Base-by-base conservation (phyloP, 257 asterid species). In the Penstemon eatonii region DNA sequence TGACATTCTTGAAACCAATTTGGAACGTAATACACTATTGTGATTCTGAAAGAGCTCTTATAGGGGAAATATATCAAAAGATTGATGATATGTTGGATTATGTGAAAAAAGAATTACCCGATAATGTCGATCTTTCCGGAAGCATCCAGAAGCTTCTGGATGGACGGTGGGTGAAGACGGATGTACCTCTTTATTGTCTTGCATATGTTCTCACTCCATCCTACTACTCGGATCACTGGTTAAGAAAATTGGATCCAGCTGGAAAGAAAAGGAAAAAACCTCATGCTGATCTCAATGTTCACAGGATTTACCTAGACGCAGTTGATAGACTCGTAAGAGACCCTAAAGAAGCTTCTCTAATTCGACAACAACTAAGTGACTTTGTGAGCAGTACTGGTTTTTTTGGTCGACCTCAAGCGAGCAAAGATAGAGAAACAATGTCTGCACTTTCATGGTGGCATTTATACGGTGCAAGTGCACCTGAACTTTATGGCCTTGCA, bases 371-470 rank as follows among this genome's bases (percentile, higher is more conserved):
- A 56, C 42, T 68, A 15, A 57, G 66, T 45, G 73, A 57, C 4
- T 68, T 68, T 37, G 45, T 65, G 0, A 15, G 65, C 33, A 18
- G 57, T 68, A 18, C 50, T 9, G 65, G 66, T 9, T 65, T 64
- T 45, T n/a, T 67, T 44, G 46, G 37, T 3, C 56, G 52, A 45
- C 56, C 38, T 41, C 65, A 67, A 45, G 46, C 57, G 1, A 33
- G 56, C 12, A 56, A 67, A 56, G 65, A 67, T 44, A 55, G 65
- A n/a, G n/a, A 56, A 15, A 67, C 6, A 38, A 67, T 67, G 72
- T 43, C 19, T 18, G 40, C 72, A 11, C 4, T 56, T 5, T 33
- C 44, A 54, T 63, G 68, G 57, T 63, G 57, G 68, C 47, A 63
- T 47, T 36, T 63, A 10, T 63, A 63, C 12, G 68, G 68, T 4